These are phyloP conservation scores for Heteromeles arbutifolia DNA, from an alignment of 306 rosid genomes.

Conservation along the genomic window DNA sequence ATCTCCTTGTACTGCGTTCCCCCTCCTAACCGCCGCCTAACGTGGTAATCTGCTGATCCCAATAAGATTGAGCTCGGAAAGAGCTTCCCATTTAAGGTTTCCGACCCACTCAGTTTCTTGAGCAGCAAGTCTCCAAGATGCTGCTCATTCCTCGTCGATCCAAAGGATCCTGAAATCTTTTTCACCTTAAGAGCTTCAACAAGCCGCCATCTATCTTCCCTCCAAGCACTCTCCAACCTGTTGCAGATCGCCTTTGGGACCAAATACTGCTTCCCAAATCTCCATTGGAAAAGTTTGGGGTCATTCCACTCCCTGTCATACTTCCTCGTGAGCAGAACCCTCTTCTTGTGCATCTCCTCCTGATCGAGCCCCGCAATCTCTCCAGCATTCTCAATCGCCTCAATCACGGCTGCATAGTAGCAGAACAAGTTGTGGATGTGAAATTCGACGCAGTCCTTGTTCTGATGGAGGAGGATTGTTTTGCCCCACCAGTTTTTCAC, in stretches of 20 bases:
- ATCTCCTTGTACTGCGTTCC: conserved; percentile 70
- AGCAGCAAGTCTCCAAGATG: conserved; percentile 44
- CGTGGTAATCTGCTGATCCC: conserved; percentile 55
- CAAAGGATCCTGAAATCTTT: conserved; percentile 13
- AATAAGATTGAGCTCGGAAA: conserved; percentile 45
- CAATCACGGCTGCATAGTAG: conserved; percentile 70
- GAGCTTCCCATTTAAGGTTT: conserved; percentile 20
- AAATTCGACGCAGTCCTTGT: conserved; percentile 61
- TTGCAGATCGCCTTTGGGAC: conserved; percentile 52
- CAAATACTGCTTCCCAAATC: conserved; percentile 88
- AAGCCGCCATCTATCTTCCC: conserved; percentile 73
- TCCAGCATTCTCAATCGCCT: conserved; percentile 75
- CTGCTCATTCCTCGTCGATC: conserved; percentile 42
- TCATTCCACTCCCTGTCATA: conserved; percentile 82
- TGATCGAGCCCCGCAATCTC: conserved; percentile 59
- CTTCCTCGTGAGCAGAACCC: conserved; percentile 43
- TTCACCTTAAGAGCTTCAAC: conserved; percentile 57
- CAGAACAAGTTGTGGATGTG: conserved; percentile 74
- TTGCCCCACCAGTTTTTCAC: conserved; percentile 75
- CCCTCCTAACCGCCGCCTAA: conserved; percentile 56
- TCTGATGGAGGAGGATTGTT: conserved; percentile 50
- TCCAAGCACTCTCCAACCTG: conserved; percentile 55
- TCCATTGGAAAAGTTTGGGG: conserved; percentile 70
- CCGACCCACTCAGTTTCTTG: conserved; percentile 40
- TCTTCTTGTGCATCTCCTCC: conserved; percentile 67